Conservation (phyloP, 2,329 filamentous ascomycete genomes). For the Arthrinium phaeospermum region DNA sequence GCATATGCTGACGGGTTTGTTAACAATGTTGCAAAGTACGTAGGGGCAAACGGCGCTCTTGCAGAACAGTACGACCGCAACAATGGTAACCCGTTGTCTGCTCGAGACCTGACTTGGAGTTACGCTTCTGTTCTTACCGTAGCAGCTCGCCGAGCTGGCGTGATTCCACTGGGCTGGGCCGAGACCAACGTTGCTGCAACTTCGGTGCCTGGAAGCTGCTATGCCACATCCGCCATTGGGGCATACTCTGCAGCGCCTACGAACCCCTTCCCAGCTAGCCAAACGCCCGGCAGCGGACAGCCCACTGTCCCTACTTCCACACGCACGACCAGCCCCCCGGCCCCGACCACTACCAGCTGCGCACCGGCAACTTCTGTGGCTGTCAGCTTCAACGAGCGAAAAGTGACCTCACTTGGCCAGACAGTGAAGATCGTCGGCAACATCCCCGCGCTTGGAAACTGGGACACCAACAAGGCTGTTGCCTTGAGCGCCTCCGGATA, state of each 20-base stretch:
- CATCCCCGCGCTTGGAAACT: constrained; percentile 63
- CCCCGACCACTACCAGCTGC: constrained; percentile 42
- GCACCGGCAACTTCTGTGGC: constrained; percentile 52
- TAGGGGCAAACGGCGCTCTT: constrained; percentile 65
- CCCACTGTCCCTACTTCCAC: constrained; percentile 30
- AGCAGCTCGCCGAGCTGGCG: constrained; percentile 59
- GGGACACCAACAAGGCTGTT: constrained; percentile 61
- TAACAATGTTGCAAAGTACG: constrained; percentile 66
- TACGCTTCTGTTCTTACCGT: constrained; percentile 63
- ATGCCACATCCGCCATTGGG: constrained; percentile 51
- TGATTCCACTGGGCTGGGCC: constrained; percentile 64
- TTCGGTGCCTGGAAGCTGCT: constrained; percentile 56
- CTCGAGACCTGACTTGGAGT: constrained; percentile 61
- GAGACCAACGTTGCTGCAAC: constrained; percentile 45
- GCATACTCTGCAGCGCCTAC: constrained; percentile 57
- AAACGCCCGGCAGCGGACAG: constrained; percentile 48
- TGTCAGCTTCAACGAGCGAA: constrained; percentile 67
- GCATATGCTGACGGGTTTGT: constrained; percentile 67
- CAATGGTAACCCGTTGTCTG: constrained; percentile 62
- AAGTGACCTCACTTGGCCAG: constrained; percentile 64
- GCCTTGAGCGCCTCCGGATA: constrained; percentile 65
- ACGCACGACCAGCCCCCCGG: constrained; percentile 38
- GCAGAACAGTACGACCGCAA: constrained; percentile 69
- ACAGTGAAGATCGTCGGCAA: constrained; percentile 70
- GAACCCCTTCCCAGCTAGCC: constrained; percentile 54